Evolutionary conservation across 2,329 filamentous ascomycete species (phyloP).

Genomic region (Neoarthrinium moseri): DNA sequence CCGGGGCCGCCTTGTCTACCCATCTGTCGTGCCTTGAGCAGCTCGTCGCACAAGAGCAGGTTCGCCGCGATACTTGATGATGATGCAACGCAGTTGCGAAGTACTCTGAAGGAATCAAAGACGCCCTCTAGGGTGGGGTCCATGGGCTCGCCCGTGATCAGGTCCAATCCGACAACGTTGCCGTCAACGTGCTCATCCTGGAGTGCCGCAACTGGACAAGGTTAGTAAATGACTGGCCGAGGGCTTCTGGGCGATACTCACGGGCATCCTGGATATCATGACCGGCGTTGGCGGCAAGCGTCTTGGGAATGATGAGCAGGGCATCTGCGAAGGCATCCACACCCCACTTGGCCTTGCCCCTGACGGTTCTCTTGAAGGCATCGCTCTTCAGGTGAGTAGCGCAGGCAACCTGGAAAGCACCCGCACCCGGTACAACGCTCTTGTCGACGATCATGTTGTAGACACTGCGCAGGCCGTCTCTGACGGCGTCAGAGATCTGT

Average conservation of each 20-base stretch:
- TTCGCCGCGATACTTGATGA: constrained; percentile 95
- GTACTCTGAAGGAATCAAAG: constrained; percentile 92
- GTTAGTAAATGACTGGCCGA: background rate
- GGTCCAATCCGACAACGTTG: constrained; percentile 80
- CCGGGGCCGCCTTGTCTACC: constrained; percentile 62
- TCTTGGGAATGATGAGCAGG: constrained; percentile 94
- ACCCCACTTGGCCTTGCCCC: constrained; percentile 97
- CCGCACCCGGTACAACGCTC: constrained; percentile 90
- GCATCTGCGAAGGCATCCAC: constrained; percentile 95
- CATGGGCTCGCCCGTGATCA: constrained; percentile 88
- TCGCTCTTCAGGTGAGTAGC: constrained; percentile 85
- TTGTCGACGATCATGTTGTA: constrained; percentile 99
- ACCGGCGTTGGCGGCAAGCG: constrained; percentile 89
- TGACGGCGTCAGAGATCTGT: constrained; percentile 93
- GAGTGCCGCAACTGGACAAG: constrained; percentile 69
- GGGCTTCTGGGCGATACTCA: constrained; percentile 51
- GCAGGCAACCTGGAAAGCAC: constrained; percentile 94
- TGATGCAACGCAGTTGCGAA: constrained; percentile 91
- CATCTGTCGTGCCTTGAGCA: constrained; percentile 98
- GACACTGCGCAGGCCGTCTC: constrained; percentile 90
- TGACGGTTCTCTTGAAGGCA: constrained; percentile 83
- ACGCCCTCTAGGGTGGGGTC: constrained; percentile 90
- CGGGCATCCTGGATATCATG: constrained; percentile 95
- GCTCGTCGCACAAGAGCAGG: constrained; percentile 90
- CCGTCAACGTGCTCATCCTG: constrained; percentile 86